Evolutionary conservation across 371 early-diverging fungal species (phyloP).

Genomic region (Paraphysoderma sedebokerense): DNA sequence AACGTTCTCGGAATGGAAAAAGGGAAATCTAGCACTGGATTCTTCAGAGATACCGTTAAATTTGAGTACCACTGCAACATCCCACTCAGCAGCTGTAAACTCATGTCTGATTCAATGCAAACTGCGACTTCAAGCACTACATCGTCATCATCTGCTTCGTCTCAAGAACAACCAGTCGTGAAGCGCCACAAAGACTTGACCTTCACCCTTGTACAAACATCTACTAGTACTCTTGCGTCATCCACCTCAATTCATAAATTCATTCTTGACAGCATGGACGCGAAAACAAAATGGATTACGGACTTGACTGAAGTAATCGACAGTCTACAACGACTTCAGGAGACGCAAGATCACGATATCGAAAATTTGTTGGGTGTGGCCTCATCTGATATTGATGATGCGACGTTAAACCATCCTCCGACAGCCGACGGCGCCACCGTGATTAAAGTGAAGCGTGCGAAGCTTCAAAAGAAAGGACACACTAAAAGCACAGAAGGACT

Average conservation of each 20-base stretch:
- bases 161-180: neutral
- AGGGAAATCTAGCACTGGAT: neutral
- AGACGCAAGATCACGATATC: no score
- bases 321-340: no score
- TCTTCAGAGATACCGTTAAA: neutral
- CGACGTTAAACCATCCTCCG: no score
- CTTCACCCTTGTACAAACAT: neutral
- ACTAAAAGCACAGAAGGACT: no score
- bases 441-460: no score
- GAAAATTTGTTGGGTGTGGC: no score
- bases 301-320: neutral
- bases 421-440: no score
- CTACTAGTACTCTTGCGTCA: no score
- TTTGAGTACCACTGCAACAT: neutral
- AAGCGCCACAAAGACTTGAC: neutral
- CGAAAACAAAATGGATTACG: neutral
- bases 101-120: neutral
- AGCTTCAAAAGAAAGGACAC: no score
- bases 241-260: neutral
- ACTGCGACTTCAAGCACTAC: neutral
- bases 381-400: no score
- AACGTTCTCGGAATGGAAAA: neutral
- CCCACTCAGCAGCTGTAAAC: neutral
- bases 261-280: neutral
- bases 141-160: neutral